phyloP scores from a whole-genome alignment of 768 basidiomycete species.

The Phylloporus arenicola region DNA sequence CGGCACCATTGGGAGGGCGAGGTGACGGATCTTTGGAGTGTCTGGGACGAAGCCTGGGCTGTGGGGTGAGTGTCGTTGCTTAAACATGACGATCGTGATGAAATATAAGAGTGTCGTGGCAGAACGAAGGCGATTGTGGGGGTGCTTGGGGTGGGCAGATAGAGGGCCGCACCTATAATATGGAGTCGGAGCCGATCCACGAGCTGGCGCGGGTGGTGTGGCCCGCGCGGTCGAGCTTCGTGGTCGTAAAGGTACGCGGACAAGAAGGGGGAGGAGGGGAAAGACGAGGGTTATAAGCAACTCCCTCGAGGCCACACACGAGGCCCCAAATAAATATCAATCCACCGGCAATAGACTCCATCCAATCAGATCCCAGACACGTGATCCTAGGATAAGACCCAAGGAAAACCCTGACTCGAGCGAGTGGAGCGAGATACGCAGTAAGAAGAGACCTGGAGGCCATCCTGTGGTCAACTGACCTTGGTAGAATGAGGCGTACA shows the following conservation, averaged over 20 bases:
- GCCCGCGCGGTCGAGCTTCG: slow-evolving; percentile 22
- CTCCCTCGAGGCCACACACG: slow-evolving; percentile 26
- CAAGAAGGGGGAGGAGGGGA: slow-evolving; percentile 1
- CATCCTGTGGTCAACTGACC: too few relatives aligned
- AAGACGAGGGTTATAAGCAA: slow-evolving; percentile 13
- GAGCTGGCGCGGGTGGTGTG: slow-evolving; percentile 11
- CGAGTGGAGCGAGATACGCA: background rate
- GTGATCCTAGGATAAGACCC: slow-evolving; percentile 12
- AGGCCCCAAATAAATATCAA: slow-evolving; percentile 18
- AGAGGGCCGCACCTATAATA: slow-evolving; percentile 9
- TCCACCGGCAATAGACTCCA: slow-evolving; percentile 9
- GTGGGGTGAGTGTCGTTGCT: slow-evolving; percentile 9
- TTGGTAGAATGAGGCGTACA: slow-evolving; percentile 6
- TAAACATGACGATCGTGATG: slow-evolving; percentile 28
- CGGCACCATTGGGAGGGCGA: slow-evolving; percentile 18
- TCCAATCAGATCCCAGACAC: slow-evolving; percentile 20
- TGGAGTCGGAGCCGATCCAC: slow-evolving; percentile 10
- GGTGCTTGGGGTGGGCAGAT: background rate
- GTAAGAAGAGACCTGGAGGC: too few relatives aligned
- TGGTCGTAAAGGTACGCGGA: slow-evolving; percentile 15
- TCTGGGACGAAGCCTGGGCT: slow-evolving; percentile 15
- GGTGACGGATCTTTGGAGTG: slow-evolving; percentile 19
- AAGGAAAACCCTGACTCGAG: background rate
- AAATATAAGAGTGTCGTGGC: slow-evolving; percentile 14
- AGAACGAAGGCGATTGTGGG: slow-evolving; percentile 11